Evolutionary conservation across 1,284 basidiomycete species (phyloP).

Genomic region (Golubevia sp.): DNA sequence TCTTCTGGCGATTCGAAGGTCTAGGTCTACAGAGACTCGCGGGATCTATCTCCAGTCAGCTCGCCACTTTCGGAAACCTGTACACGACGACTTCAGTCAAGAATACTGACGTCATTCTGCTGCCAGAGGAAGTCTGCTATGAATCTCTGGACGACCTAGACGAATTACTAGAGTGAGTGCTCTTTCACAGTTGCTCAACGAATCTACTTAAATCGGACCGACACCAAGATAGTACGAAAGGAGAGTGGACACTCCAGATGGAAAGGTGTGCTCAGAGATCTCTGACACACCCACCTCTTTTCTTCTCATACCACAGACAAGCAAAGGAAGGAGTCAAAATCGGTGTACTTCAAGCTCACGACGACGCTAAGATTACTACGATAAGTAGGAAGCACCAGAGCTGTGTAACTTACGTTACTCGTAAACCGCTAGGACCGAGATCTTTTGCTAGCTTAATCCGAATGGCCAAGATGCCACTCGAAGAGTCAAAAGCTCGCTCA

Average conservation of each 20-base stretch:
- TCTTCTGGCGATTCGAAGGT: conserved; percentile 33
- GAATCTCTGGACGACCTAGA: conserved; percentile 22
- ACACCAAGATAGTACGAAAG: too few relatives aligned
- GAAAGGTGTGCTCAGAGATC: too few relatives aligned
- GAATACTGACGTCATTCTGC: conserved; percentile 27
- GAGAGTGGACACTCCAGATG: too few relatives aligned
- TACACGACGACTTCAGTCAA: conserved; percentile 31
- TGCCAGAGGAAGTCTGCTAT: conserved; percentile 31
- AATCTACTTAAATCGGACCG: too few relatives aligned
- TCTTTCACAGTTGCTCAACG: too few relatives aligned
- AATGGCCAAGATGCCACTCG: too few relatives aligned
- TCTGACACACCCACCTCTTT: too few relatives aligned
- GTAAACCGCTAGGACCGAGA: conserved; percentile 35
- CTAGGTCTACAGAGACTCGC: conserved; percentile 28
- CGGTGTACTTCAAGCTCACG: conserved; percentile 33
- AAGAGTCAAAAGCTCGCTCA: too few relatives aligned
- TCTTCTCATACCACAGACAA: neutral
- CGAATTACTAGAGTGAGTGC: conserved; percentile 12
- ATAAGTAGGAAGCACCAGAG: conserved; percentile 24
- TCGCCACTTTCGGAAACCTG: conserved; percentile 35
- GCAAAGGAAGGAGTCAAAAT: conserved; percentile 33
- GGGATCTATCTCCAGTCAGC: conserved; percentile 29
- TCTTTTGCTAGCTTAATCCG: conserved; percentile 23
- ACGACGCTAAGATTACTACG: conserved; percentile 27
- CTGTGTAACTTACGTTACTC: conserved; percentile 22